phyloP scores from a whole-genome alignment of 306 rosid species.

The Pyrus pyrifolia region DNA sequence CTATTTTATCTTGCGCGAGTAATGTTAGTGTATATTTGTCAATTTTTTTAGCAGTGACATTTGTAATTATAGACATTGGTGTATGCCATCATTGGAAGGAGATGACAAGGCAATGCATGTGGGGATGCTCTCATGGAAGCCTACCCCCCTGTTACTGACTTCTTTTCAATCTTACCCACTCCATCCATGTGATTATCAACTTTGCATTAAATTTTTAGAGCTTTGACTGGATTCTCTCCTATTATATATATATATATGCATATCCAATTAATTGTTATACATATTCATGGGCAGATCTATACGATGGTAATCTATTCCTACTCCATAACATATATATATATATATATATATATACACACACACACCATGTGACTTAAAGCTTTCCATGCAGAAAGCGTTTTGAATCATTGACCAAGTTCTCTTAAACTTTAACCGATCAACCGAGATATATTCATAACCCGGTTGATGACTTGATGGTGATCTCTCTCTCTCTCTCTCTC shows the following conservation, averaged over 20 bases:
- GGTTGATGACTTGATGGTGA: neutral
- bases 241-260: neutral
- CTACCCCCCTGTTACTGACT: conserved; percentile 1
- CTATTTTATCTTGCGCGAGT: too few relatives aligned
- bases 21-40: too few relatives aligned
- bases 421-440: neutral
- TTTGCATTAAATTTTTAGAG: neutral
- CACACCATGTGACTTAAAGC: neutral
- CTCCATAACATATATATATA: neutral
- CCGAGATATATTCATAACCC: neutral
- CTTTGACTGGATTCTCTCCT: conserved; percentile 13
- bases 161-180: conserved; percentile 18
- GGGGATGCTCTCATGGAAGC: conserved; percentile 9
- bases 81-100: neutral
- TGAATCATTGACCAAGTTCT: neutral
- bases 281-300: neutral
- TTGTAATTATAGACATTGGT: neutral
- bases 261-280: neutral
- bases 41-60: too few relatives aligned
- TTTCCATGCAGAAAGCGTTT: conserved; percentile 17
- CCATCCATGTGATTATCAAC: conserved; percentile 14
- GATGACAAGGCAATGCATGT: neutral
- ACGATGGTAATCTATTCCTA: neutral
- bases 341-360: neutral
- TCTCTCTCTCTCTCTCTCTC: neutral